These are phyloP conservation scores for Dictyostelium citrinum DNA, from an alignment of 78 protist species.

Conservation along the genomic window DNA sequence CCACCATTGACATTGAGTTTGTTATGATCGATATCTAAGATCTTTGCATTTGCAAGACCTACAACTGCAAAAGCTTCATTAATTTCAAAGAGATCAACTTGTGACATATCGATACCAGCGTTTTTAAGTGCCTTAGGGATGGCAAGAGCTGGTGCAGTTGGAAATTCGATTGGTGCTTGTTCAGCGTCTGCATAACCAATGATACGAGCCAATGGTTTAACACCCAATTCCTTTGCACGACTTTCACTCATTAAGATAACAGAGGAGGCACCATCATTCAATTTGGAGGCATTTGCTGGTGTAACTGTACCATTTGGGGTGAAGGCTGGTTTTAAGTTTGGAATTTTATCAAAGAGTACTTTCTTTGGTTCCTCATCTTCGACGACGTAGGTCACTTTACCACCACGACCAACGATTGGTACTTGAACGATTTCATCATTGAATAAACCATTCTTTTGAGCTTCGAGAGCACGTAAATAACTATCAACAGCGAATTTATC, in stretches of 20 bases:
- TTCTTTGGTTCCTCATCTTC: slow-evolving; percentile 89
- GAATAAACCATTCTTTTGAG: slow-evolving; percentile 78
- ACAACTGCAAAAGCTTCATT: slow-evolving; percentile 97
- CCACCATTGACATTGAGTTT: slow-evolving; percentile 97
- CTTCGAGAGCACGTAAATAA: slow-evolving; percentile 81
- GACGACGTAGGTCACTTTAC: slow-evolving; percentile 33
- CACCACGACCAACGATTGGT: slow-evolving; percentile 61
- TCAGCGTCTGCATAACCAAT: slow-evolving; percentile 94
- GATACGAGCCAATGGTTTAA: slow-evolving; percentile 88
- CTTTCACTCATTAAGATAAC: slow-evolving; percentile 86
- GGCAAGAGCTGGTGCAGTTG: slow-evolving; percentile 95
- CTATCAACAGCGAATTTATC: slow-evolving; percentile 93
- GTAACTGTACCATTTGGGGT: slow-evolving; percentile 91
- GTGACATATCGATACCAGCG: slow-evolving; percentile 26
- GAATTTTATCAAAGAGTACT: slow-evolving; percentile 80
- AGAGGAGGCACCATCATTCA: slow-evolving; percentile 98
- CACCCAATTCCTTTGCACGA: slow-evolving; percentile 73
- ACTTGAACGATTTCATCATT: slow-evolving; percentile 84
- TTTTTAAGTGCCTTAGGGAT: slow-evolving; percentile 81
- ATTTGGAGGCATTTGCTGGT: slow-evolving; percentile 95
- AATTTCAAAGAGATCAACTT: slow-evolving; percentile 93
- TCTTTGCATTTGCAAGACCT: slow-evolving; percentile 88
- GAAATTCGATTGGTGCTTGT: slow-evolving; percentile 93
- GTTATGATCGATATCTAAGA: slow-evolving; percentile 75
- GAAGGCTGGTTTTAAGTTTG: slow-evolving; percentile 87